Evolutionary conservation across 2,329 filamentous ascomycete genomes (phyloP).

Genomic region (Cladosporium phlei): DNA sequence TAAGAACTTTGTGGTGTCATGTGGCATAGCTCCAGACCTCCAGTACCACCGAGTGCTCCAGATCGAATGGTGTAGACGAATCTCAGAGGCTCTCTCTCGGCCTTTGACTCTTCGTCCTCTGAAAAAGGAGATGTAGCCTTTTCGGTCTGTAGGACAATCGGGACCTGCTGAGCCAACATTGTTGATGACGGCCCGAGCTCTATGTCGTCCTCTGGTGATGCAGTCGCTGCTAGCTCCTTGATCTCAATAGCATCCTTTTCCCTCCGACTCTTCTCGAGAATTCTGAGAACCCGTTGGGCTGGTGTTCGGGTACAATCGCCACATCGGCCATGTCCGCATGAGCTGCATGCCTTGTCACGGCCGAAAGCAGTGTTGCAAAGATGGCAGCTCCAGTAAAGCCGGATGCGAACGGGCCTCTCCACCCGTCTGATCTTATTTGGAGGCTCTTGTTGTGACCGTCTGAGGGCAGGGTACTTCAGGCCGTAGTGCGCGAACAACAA

Average conservation of each 20-base stretch:
- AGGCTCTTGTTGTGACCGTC: conserved; percentile 17
- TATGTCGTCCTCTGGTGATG: conserved; percentile 5
- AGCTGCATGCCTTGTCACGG: conserved; percentile 64
- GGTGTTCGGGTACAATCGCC: conserved; percentile 74
- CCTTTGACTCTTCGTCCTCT: not conserved
- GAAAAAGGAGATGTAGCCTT: not conserved
- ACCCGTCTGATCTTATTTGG: conserved; percentile 27
- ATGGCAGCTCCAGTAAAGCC: conserved; percentile 75
- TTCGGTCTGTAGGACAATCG: not conserved
- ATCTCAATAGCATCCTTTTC: conserved; percentile 22
- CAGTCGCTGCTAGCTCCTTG: not conserved
- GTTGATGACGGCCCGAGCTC: not conserved
- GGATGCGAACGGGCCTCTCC: conserved; percentile 68
- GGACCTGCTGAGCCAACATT: not conserved
- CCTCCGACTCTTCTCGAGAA: conserved; percentile 50
- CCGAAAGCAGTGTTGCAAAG: conserved; percentile 72
- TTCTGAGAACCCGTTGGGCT: conserved; percentile 56
- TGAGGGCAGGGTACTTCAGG: conserved; percentile 28
- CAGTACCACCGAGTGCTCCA: not conserved
- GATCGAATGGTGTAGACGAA: conserved; percentile 8
- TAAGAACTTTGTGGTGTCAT: not conserved
- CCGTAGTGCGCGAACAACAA: conserved; percentile 42
- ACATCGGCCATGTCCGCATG: conserved; percentile 77
- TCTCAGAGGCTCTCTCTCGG: not conserved
- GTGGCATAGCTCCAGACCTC: conserved; percentile 11